A percentile compares a stretch with the other conserved stretches of the same genome.
phyloP scores from a whole-genome alignment of 768 basidiomycete species.

The Psilocybe sp. region DNA sequence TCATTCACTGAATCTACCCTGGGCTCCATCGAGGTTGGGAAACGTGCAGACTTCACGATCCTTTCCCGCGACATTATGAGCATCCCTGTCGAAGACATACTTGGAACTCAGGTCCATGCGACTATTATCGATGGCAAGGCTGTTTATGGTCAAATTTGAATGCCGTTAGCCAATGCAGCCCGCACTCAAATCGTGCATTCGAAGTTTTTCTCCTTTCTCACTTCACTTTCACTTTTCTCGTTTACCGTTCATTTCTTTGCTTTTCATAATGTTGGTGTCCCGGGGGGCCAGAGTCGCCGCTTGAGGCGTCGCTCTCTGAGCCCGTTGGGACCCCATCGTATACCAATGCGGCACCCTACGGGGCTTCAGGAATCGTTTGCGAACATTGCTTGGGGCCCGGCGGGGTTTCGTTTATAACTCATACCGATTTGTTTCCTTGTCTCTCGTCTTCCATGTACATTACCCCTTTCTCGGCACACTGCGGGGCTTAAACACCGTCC shows the following conservation, averaged over 20 bases:
- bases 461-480: not conserved
- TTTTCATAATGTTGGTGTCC: not conserved
- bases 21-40: conserved; percentile 78
- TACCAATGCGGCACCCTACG: no score
- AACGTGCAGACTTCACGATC: conserved; percentile 84
- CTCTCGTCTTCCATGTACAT: conserved; percentile 1
- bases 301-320: not conserved
- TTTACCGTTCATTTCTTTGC: conserved; percentile 2
- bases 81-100: conserved; percentile 53
- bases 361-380: not conserved
- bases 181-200: not conserved
- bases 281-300: not conserved
- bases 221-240: conserved; percentile 1
- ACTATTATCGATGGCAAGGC: conserved; percentile 76
- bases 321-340: not conserved
- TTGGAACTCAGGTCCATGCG: conserved; percentile 63
- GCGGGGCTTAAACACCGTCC: not conserved
- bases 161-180: not conserved
- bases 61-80: conserved; percentile 81
- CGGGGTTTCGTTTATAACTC: conserved; percentile 19
- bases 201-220: conserved; percentile 1
- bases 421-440: conserved; percentile 11
- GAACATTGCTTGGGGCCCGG: not conserved
- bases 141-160: conserved; percentile 36
- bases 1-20: conserved; percentile 71